phyloP scores from a whole-genome alignment of 257 asterid species.

The Leonotis leonurus region DNA sequence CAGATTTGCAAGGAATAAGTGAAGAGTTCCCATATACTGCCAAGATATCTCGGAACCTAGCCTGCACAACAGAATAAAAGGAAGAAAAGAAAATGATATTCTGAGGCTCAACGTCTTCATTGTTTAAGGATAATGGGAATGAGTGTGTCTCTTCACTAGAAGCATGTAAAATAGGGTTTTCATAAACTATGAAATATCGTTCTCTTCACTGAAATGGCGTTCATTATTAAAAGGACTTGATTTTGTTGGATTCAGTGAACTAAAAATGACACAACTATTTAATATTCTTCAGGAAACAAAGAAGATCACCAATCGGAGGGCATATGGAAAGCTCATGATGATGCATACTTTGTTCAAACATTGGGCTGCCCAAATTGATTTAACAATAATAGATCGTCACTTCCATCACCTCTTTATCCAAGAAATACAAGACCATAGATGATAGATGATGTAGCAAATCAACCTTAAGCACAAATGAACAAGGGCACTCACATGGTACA shows the following conservation, averaged over 20 bases:
- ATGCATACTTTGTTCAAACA: no score
- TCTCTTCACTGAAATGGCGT: not conserved
- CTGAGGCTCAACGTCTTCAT: conserved; percentile 11
- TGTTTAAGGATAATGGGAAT: no score
- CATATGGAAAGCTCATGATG: no score
- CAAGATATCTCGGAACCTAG: conserved; percentile 27
- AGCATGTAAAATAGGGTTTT: not conserved
- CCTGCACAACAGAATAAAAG: conserved; percentile 30
- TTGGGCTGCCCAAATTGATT: no score
- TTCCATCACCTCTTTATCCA: no score
- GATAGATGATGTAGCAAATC: no score
- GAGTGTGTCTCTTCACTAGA: not conserved
- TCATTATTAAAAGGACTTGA: not conserved
- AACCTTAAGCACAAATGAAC: no score
- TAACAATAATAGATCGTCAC: no score
- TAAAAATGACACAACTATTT: not conserved
- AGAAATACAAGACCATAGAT: no score
- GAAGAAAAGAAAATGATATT: not conserved
- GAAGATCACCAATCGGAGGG: not conserved
- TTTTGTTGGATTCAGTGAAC: not conserved
- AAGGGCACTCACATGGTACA: conserved; percentile 34
- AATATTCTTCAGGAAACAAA: not conserved
- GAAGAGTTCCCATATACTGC: conserved; percentile 27
- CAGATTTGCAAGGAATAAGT: conserved; percentile 24
- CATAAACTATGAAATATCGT: not conserved